phyloP scores from a whole-genome alignment of 495 filamentous ascomycete genomes.

The Podospora appendiculata region DNA sequence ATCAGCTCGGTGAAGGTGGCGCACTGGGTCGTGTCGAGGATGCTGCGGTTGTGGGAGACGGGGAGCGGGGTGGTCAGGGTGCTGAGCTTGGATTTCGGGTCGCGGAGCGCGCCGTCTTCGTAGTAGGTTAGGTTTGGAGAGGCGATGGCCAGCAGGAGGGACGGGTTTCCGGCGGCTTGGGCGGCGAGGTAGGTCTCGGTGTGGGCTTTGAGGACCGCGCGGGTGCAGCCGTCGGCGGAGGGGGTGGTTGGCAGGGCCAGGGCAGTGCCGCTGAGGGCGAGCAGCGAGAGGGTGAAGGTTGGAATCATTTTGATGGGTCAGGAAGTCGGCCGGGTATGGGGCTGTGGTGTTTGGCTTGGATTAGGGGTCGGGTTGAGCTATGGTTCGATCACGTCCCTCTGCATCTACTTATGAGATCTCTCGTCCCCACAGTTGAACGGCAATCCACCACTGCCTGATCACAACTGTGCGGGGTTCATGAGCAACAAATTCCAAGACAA shows the following conservation, averaged over 20 bases:
- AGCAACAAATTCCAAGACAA: background rate
- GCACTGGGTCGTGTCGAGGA: conserved; percentile 41
- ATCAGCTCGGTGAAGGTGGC: conserved; percentile 47
- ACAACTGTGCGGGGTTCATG: background rate
- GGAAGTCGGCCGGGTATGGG: no score
- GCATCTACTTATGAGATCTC: no score
- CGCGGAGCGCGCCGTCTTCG: conserved; percentile 27
- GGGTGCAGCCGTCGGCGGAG: conserved; percentile 23
- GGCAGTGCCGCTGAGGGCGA: background rate
- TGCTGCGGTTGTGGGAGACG: conserved; percentile 40
- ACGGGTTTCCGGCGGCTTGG: conserved; percentile 31
- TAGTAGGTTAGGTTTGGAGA: conserved; percentile 11
- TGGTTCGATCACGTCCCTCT: no score
- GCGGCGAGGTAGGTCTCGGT: conserved; percentile 37
- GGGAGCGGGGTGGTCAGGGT: conserved; percentile 34
- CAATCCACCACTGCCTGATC: no score
- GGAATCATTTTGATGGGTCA: background rate
- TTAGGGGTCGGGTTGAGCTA: no score
- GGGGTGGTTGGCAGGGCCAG: background rate
- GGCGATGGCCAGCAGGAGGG: conserved; percentile 8
- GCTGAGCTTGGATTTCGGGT: conserved; percentile 13
- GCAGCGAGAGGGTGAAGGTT: background rate
- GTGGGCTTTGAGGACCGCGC: conserved; percentile 30
- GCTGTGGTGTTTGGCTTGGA: no score
- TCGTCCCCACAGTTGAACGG: no score